Evolutionary conservation across 768 basidiomycete species (phyloP).

Genomic region (Ramaria sp.): DNA sequence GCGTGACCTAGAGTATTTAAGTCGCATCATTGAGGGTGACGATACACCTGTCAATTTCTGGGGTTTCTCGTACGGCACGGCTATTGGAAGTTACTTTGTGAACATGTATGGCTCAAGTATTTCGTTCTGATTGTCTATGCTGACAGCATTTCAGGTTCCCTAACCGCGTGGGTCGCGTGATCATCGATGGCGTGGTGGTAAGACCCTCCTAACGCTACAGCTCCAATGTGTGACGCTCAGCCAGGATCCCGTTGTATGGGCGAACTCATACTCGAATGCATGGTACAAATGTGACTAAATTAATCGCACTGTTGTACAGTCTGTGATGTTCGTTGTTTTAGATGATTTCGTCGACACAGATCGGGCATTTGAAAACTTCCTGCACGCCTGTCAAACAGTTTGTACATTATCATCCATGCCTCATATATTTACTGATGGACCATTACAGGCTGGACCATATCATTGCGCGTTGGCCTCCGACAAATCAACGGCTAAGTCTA

Average conservation of each 20-base stretch:
- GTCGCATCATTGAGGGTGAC: constrained; percentile 18
- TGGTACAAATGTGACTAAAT: neutral
- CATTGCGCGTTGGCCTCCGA: constrained; percentile 18
- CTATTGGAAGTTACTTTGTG: constrained; percentile 22
- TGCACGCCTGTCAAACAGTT: constrained; percentile 19
- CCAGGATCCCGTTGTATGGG: constrained; percentile 19
- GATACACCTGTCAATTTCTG: constrained; percentile 21
- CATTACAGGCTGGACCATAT: constrained; percentile 16
- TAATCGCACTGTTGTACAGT: neutral
- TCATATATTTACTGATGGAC: neutral
- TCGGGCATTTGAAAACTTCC: constrained; percentile 17
- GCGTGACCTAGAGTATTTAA: constrained; percentile 23
- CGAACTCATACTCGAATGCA: constrained; percentile 12
- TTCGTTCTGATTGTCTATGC: neutral
- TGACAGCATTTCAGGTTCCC: constrained; percentile 17
- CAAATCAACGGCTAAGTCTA: constrained; percentile 12
- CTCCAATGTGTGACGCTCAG: neutral
- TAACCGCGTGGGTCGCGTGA: constrained; percentile 19
- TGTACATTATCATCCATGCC: neutral
- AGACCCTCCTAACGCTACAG: neutral
- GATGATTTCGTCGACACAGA: constrained; percentile 18
- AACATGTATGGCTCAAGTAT: constrained; percentile 18
- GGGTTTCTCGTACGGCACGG: constrained; percentile 23
- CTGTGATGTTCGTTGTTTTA: constrained; percentile 9
- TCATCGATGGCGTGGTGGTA: constrained; percentile 22